phyloP scores from a whole-genome alignment of 2,329 filamentous ascomycete genomes.

The Dactylellina sp. region DNA sequence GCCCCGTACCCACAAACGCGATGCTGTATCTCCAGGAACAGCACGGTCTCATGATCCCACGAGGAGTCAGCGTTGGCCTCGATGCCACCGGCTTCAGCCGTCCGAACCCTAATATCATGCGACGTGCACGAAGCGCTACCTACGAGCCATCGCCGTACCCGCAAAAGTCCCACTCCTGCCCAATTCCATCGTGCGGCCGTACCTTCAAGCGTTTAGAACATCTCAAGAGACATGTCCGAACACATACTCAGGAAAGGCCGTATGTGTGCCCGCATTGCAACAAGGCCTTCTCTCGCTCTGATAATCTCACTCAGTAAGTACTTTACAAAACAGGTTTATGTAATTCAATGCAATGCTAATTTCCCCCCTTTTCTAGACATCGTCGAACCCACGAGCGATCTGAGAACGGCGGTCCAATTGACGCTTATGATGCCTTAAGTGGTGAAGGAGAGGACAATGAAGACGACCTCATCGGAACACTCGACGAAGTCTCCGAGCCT shows the following conservation, averaged over 20 bases:
- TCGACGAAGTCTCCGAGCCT: constrained; percentile 76
- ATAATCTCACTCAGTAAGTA: constrained; percentile 94
- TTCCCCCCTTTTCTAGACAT: constrained; percentile 69
- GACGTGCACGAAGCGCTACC: constrained; percentile 94
- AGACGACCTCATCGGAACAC: constrained; percentile 83
- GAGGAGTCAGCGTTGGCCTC: constrained; percentile 52
- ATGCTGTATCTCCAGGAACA: constrained; percentile 76
- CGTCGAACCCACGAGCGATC: constrained; percentile 84
- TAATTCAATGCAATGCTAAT: constrained; percentile 62
- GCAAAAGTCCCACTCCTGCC: constrained; percentile 97
- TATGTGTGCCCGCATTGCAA: constrained; percentile 98
- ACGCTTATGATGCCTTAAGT: constrained; percentile 70
- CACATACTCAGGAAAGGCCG: constrained; percentile 98
- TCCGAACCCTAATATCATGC: constrained; percentile 78
- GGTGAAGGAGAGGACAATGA: constrained; percentile 91
- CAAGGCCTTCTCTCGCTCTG: constrained; percentile 97
- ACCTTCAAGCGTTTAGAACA: constrained; percentile 99
- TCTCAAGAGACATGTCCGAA: constrained; percentile 98
- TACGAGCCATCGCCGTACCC: constrained; percentile 95
- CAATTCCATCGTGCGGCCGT: constrained; percentile 96
- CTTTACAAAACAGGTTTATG: neutral
- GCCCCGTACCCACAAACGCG: constrained; percentile 78
- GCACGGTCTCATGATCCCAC: constrained; percentile 65
- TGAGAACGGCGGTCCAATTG: constrained; percentile 68
- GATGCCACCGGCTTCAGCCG: constrained; percentile 71